Evolutionary conservation across 495 filamentous ascomycete species (phyloP).

Genomic region (Umbilicaria muhlenbergii): DNA sequence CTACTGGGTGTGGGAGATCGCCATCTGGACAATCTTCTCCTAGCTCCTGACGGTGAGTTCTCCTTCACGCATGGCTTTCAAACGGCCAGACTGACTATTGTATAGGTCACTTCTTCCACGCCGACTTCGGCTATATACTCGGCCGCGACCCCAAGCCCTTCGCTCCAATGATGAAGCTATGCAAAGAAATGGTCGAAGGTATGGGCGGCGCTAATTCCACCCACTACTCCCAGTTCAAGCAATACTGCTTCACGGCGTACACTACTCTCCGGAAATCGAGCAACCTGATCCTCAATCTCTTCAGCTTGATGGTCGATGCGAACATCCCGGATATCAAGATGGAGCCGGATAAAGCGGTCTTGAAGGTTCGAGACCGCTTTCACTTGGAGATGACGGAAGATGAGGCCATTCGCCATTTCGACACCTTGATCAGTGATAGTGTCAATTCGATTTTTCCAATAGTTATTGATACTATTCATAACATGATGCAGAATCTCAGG

Average conservation of each 20-base stretch:
- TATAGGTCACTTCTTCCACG: conserved; percentile 81
- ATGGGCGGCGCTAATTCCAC: conserved; percentile 76
- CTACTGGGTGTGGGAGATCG: conserved; percentile 95
- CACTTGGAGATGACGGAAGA: conserved; percentile 86
- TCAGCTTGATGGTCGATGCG: conserved; percentile 91
- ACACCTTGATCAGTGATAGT: conserved; percentile 75
- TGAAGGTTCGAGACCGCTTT: conserved; percentile 90
- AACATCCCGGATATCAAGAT: conserved; percentile 90
- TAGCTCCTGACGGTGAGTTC: conserved; percentile 53
- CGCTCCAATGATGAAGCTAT: conserved; percentile 90
- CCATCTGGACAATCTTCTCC: conserved; percentile 88
- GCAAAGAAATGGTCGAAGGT: conserved; percentile 95
- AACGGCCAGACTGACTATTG: not conserved
- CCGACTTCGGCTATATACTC: conserved; percentile 95
- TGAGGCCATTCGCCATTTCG: conserved; percentile 77
- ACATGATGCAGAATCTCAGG: conserved; percentile 80
- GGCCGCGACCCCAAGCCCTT: conserved; percentile 96
- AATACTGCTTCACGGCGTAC: conserved; percentile 92
- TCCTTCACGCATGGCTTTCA: not conserved
- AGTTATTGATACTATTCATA: conserved; percentile 89
- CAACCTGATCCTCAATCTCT: conserved; percentile 89
- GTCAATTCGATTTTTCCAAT: conserved; percentile 78
- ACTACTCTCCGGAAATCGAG: conserved; percentile 76
- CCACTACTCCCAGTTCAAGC: conserved; percentile 75
- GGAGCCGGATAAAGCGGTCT: conserved; percentile 81